Conservation (phyloP, 1,284 basidiomycete genomes). For the Heterobasidion occidentale region DNA sequence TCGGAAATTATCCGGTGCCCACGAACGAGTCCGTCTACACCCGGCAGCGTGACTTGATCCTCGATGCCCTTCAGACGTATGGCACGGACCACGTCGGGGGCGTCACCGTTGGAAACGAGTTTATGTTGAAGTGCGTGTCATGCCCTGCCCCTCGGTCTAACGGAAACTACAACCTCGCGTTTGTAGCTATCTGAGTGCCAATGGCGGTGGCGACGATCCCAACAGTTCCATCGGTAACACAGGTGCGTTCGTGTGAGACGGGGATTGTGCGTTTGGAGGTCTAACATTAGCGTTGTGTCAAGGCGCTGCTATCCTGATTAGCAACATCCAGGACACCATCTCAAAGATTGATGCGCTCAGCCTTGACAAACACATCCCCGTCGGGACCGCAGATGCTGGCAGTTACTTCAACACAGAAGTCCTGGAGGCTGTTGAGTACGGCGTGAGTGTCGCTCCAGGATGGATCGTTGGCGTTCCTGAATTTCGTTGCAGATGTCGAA, state of each 20-base stretch:
- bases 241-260: slow-evolving; percentile 17
- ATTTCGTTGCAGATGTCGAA: slow-evolving; percentile 39
- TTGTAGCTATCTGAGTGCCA: slow-evolving; percentile 44
- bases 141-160: not conserved
- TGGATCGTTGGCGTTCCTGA: not conserved
- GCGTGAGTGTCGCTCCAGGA: slow-evolving; percentile 31
- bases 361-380: slow-evolving; percentile 49
- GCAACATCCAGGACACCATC: slow-evolving; percentile 61
- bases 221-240: slow-evolving; percentile 47
- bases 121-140: slow-evolving; percentile 62
- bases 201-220: slow-evolving; percentile 30
- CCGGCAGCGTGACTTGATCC: slow-evolving; percentile 64
- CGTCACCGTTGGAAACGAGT: slow-evolving; percentile 79
- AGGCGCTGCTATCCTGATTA: slow-evolving; percentile 45
- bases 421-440: slow-evolving; percentile 68
- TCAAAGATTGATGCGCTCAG: slow-evolving; percentile 44
- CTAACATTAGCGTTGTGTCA: not conserved
- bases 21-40: slow-evolving; percentile 64
- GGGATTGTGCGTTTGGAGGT: not conserved
- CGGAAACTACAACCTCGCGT: not conserved
- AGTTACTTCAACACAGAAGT: slow-evolving; percentile 74
- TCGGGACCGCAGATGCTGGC: slow-evolving; percentile 91
- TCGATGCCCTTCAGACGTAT: slow-evolving; percentile 67
- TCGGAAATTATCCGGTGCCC: slow-evolving; percentile 72
- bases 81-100: slow-evolving; percentile 77